These are phyloP conservation scores for Globisporangium cystogenes DNA, from an alignment of 352 stramenopile genomes.

Conservation along the genomic window DNA sequence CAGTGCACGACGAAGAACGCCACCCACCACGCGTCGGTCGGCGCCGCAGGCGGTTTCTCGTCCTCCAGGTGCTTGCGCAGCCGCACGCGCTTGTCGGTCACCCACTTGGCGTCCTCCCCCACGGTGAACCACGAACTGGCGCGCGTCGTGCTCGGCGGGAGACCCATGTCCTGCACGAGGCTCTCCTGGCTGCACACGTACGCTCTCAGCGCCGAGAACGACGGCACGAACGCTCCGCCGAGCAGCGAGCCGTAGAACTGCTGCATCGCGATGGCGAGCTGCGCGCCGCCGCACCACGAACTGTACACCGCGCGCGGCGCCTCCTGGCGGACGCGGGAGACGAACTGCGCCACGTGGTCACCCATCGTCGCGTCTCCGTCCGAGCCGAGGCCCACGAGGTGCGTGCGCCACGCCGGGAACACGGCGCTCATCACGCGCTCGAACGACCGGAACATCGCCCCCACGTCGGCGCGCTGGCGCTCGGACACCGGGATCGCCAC, in stretches of 20 bases:
- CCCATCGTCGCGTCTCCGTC: slow-evolving; percentile 27
- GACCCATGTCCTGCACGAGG: slow-evolving; percentile 25
- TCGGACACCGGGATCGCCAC: slow-evolving; percentile 22
- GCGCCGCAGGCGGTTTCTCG: slow-evolving; percentile 12
- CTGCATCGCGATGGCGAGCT: slow-evolving; percentile 29
- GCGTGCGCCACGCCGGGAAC: slow-evolving; percentile 29
- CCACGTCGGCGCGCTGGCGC: slow-evolving; percentile 12
- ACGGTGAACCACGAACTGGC: slow-evolving; percentile 25
- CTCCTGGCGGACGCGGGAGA: slow-evolving; percentile 25
- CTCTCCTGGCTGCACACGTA: slow-evolving; percentile 27
- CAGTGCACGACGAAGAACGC: slow-evolving; percentile 47
- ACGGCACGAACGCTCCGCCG: slow-evolving; percentile 27
- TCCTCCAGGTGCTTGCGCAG: slow-evolving; percentile 37
- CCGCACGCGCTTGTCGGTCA: slow-evolving; percentile 46
- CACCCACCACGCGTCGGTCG: slow-evolving; percentile 52
- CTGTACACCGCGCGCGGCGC: slow-evolving; percentile 21
- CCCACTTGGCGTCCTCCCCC: slow-evolving; percentile 38
- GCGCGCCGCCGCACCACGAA: slow-evolving; percentile 22
- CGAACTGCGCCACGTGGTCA: slow-evolving; percentile 20
- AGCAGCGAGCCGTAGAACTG: slow-evolving; percentile 42
- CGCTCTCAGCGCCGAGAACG: slow-evolving; percentile 21
- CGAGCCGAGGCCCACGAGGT: slow-evolving; percentile 27
- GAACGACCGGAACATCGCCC: slow-evolving; percentile 26
- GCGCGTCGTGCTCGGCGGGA: slow-evolving; percentile 12
- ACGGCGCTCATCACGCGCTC: slow-evolving; percentile 26